These are phyloP conservation scores for Porcisia hertigi DNA, from an alignment of 208 protist species.

Conservation along the genomic window DNA sequence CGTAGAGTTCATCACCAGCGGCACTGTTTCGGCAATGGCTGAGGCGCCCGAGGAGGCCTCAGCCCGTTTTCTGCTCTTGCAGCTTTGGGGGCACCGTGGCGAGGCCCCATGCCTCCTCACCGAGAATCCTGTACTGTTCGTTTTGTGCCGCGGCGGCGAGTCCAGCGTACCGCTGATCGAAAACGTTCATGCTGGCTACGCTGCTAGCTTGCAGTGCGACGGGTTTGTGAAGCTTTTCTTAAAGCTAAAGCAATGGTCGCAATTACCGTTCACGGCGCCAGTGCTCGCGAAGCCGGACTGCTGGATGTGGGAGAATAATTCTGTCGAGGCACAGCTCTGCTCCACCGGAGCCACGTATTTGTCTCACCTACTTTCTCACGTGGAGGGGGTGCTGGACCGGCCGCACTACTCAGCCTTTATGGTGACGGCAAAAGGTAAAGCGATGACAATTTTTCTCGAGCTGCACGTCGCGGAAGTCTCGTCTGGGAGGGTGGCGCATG, in stretches of 20 bases:
- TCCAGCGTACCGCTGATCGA: constrained; percentile 34
- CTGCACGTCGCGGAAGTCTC: constrained; percentile 51
- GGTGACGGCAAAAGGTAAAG: constrained; percentile 55
- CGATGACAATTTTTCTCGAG: constrained; percentile 79
- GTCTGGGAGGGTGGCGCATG: constrained; percentile 22
- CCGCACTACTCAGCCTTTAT: constrained; percentile 67
- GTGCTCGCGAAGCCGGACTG: constrained; percentile 31
- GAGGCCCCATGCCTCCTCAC: constrained; percentile 17
- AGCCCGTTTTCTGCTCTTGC: constrained; percentile 23
- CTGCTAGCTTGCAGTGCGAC: constrained; percentile 32
- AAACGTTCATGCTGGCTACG: constrained; percentile 30
- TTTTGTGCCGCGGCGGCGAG: constrained; percentile 30
- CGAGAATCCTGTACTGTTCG: constrained; percentile 27
- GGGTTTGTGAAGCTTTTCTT: constrained; percentile 31
- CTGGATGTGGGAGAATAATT: constrained; percentile 68
- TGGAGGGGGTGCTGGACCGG: constrained; percentile 33
- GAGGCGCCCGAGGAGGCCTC: not conserved
- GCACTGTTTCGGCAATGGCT: constrained; percentile 10
- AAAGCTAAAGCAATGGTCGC: constrained; percentile 1
- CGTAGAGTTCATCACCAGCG: constrained; percentile 49
- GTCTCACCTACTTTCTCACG: constrained; percentile 34
- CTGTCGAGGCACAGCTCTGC: constrained; percentile 46
- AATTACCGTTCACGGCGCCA: constrained; percentile 31
- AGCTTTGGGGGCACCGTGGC: constrained; percentile 18
- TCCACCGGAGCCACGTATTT: constrained; percentile 45